phyloP scores from a whole-genome alignment of 768 basidiomycete species.

The Mycena maculata region DNA sequence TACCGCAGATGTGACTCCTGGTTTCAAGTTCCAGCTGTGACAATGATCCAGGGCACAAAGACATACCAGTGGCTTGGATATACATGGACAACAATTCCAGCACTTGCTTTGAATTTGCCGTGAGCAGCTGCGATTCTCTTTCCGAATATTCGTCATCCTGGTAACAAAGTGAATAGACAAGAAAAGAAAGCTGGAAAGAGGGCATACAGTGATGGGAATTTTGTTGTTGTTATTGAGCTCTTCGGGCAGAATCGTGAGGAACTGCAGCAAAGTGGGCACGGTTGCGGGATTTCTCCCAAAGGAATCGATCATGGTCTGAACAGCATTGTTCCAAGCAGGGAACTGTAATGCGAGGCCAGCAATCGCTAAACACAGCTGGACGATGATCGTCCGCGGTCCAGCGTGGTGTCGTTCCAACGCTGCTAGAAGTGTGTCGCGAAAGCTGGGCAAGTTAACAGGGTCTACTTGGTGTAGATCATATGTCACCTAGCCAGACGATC shows the following conservation, averaged over 20 bases:
- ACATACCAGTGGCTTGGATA: constrained; percentile 85
- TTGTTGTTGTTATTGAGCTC: constrained; percentile 86
- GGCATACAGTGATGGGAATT: constrained; percentile 88
- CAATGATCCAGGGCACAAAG: background rate
- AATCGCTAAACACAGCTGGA: constrained; percentile 90
- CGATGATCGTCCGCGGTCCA: constrained; percentile 86
- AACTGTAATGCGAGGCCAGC: constrained; percentile 93
- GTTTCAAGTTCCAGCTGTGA: constrained; percentile 16
- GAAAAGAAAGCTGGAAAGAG: background rate
- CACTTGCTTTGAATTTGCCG: constrained; percentile 76
- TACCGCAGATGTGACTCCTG: constrained; percentile 85
- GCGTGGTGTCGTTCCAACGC: constrained; percentile 78
- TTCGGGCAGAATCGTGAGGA: constrained; percentile 91
- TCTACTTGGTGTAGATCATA: constrained; percentile 95
- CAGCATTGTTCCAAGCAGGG: constrained; percentile 84
- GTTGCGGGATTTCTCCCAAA: constrained; percentile 88
- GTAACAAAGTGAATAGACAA: constrained; percentile 11
- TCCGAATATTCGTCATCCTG: constrained; percentile 84
- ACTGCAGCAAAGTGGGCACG: constrained; percentile 88
- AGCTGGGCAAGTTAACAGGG: constrained; percentile 72
- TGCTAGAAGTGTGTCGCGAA: constrained; percentile 88
- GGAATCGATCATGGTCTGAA: constrained; percentile 82
- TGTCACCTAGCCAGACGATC: constrained; percentile 74
- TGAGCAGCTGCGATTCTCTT: constrained; percentile 69
- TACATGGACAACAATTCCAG: constrained; percentile 88